Evolutionary conservation across 2,329 filamentous ascomycete species (phyloP), one percentile per base, ranked within the genome.

Genomic region (Cladosporium cucumerinum): DNA sequence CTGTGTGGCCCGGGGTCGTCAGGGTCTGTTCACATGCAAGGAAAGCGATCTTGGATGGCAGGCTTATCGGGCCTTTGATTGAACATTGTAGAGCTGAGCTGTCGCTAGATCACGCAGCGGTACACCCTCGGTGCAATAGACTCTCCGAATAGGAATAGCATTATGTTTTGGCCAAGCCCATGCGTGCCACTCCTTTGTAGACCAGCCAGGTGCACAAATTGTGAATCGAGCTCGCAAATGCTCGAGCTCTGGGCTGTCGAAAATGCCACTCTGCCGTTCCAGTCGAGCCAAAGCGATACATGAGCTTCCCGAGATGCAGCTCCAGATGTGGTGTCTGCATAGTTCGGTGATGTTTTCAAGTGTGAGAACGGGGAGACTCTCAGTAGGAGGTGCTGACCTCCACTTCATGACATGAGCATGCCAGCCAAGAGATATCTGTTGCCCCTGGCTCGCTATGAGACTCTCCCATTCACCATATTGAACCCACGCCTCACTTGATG

Each of bases 401-500:
- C 39, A 21, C n/a, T 46, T 11, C 39, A 12, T 12, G n/a, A 12
- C 39, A 21, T 46, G 39, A 46, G 39, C 39, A 21, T 12, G n/a
- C 39, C 39, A 46, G 39, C 39, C n/a, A 46, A 12, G 39, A 21
- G 4, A 10, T 21, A 8, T 11, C n/a, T 23, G 39, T n/a, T 23
- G n/a, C 39, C 39, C 39, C 39, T 46, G 39, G 39, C 39, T 46
- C 12, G 39, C 39, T n/a, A 46, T 21, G 39, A 46, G 7, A 6
- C 21, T 43, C 18, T n/a, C 39, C n/a, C n/a, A 21, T 11, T 12
- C 39, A 12, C 23, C 39, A 3, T 5, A 12, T 3, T 46, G 8
- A 46, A 10, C 2, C 11, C 39, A 23, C 8, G 8, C n/a, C 39
- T 76, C 71, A 76, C 69, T 74, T 76, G 65, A 83, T 81, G 68